These are phyloP conservation scores for Dendrobium huoshanense DNA, from an alignment of 106 monocot species.

Conservation along the genomic window DNA sequence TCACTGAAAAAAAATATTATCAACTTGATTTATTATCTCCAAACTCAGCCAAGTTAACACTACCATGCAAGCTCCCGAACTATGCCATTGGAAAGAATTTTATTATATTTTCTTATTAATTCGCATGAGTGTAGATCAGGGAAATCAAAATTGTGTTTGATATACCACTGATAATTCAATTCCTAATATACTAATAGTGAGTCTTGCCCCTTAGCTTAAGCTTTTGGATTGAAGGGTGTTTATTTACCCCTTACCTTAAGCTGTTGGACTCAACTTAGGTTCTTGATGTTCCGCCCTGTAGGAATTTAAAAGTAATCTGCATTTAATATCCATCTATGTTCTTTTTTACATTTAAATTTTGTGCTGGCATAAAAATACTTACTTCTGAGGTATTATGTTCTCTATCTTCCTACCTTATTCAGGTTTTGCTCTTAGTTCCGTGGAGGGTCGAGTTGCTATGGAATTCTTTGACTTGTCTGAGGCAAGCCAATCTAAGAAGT, in stretches of 20 bases:
- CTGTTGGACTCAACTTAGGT: not conserved
- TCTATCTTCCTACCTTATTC: constrained; percentile 18
- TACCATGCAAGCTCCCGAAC: no score
- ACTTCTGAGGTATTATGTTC: not conserved
- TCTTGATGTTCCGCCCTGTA: not conserved
- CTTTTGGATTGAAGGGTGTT: no score
- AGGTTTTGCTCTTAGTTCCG: constrained; percentile 97
- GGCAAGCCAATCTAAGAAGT: constrained; percentile 75
- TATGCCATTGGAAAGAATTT: no score
- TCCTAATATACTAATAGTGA: not conserved
- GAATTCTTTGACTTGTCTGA: constrained; percentile 89
- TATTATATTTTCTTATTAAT: no score
- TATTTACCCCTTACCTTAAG: no score
- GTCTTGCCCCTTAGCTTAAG: not conserved
- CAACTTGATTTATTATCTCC: no score
- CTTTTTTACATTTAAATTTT: constrained; percentile 2
- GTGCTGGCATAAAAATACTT: not conserved
- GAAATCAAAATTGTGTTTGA: no score
- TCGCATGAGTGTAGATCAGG: no score
- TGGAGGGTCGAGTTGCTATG: constrained; percentile 93
- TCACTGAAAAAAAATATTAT: no score
- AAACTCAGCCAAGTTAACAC: no score
- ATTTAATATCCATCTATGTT: not conserved
- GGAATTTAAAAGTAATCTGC: not conserved
- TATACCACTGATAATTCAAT: no score